Percentiles rank a stretch among this genome's conserved stretches.
phyloP scores from a whole-genome alignment of 805 yeast genomes.

The Candida stauntonica region DNA sequence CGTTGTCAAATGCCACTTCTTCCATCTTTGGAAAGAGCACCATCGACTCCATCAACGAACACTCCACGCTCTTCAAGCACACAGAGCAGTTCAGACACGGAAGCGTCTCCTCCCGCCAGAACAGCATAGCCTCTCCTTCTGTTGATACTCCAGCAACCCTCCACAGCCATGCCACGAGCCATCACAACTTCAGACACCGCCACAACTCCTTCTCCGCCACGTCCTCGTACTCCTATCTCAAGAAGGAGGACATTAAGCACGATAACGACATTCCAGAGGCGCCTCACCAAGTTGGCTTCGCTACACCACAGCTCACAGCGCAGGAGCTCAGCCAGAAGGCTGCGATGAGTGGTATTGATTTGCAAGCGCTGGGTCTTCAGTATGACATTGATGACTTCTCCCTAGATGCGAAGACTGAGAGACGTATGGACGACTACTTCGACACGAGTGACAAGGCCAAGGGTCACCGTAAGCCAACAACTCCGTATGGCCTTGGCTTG shows the following conservation, averaged over 20 bases:
- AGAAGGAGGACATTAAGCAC: constrained; percentile 7
- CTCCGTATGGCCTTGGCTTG: constrained; percentile 24
- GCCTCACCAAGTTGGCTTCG: constrained; percentile 71
- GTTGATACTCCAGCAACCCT: neutral
- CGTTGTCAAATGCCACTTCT: constrained; percentile 3
- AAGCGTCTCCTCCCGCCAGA: constrained; percentile 6
- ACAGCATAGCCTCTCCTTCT: constrained; percentile 3
- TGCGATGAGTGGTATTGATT: constrained; percentile 34
- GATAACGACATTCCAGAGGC: constrained; percentile 32
- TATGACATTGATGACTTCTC: constrained; percentile 22
- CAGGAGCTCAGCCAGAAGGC: constrained; percentile 36
- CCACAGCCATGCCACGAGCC: constrained; percentile 6
- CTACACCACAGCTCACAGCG: constrained; percentile 72
- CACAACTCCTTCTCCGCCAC: constrained; percentile 43
- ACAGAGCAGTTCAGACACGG: constrained; percentile 16
- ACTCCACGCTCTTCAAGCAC: constrained; percentile 29
- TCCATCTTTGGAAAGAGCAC: constrained; percentile 13
- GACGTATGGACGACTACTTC: constrained; percentile 12
- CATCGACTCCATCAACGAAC: constrained; percentile 14
- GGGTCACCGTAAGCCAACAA: constrained; percentile 7
- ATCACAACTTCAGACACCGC: constrained; percentile 29
- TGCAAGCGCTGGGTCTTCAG: constrained; percentile 34
- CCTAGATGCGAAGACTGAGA: constrained; percentile 20
- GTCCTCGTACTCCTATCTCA: constrained; percentile 34
- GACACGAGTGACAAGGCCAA: neutral